Evolutionary conservation across 1,284 basidiomycete genomes (phyloP), one percentile per base, ranked within the genome.

Genomic region (Spongispora temasekensis): DNA sequence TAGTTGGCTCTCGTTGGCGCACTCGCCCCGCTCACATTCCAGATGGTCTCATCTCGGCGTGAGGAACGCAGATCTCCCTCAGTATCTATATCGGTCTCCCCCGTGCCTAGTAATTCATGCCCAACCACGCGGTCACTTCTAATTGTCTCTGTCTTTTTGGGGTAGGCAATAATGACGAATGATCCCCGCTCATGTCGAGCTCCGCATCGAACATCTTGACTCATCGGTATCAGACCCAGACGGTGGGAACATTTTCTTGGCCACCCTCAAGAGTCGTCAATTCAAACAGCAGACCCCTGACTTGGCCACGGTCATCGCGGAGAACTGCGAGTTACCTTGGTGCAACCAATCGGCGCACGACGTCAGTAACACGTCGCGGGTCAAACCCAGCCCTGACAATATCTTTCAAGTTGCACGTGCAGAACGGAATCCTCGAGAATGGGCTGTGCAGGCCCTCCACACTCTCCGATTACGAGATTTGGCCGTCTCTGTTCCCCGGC

Each of bases 251-350:
- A n/a, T n/a, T n/a, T n/a, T n/a, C n/a, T n/a, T n/a, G n/a, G n/a
- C n/a, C n/a, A n/a, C n/a, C n/a, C n/a, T n/a, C n/a, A n/a, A n/a
- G n/a, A n/a, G n/a, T n/a, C n/a, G n/a, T n/a, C n/a, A n/a, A n/a
- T n/a, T n/a, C n/a, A n/a, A n/a, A n/a, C n/a, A n/a, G n/a, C n/a
- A 37, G 51, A 56, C 35, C 40, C 5, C 23, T 30, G 55, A 53
- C 58, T 66, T 60, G 69, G 40, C 69, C 69, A 61, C 69, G 71
- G 56, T 73, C 57, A 73, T 70, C 48, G 55, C 68, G 67, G 69
- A 68, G 32, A 40, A 58, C 23, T 61, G 32, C 57, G 37, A 55
- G 23, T 15, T 28, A 31, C 23, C 9, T 48, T 52, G 54, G 51
- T 50, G 56, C 44, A 52, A 21, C 68, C 66, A 68, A 70, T 68